Base-by-base conservation (phyloP, 768 basidiomycete species). In the Pisolithus tinctorius region DNA sequence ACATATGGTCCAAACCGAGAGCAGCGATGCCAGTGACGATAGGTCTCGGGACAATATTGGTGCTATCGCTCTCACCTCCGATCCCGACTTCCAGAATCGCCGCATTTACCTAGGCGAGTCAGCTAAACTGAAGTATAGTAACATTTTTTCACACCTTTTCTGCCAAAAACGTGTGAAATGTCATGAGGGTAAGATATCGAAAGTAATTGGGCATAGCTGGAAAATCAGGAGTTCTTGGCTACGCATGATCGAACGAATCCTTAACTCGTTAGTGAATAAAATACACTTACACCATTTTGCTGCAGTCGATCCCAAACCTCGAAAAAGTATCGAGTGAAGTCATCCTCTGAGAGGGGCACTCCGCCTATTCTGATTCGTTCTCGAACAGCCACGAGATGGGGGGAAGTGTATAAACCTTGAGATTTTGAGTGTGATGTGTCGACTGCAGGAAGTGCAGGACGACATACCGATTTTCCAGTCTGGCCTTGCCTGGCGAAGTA, bases 281-380 rank as follows among this genome's bases (percentile, higher is more conserved):
- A 39, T 45, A 37, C 6, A n/a, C 74, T 38, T 61, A 93, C 93
- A 59, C 70, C 66, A 34, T 77, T 70, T 55, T 87, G 86, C 39
- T 84, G 76, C 11, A 97, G 74, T 52, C 74, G 79, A 61, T 97
- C 88, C 95, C 95, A 99, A 1, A 98, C 87, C 60, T 97, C 87
- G 59, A 93, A 99, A 71, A 98, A 98, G 66, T 86, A 96, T 63
- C 79, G 84, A 13, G 93, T 77, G 67, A 99, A 99, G 30, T 82
- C 69, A 13, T 86, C 83, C 63, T 98, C 95, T 1, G 90, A 88
- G 51, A 99, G 70, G 0, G 96, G 96, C n/a, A 72, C 73, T 4
- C 95, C 94, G 64, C 97, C 92, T 61, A 99, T 82, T 43, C 96
- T 81, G 62, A 99, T 95, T 34, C 96, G 79, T 71, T 99, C 96